Evolutionary conservation across 2,329 filamentous ascomycete genomes (phyloP).

Genomic region (Penicillium sp.): DNA sequence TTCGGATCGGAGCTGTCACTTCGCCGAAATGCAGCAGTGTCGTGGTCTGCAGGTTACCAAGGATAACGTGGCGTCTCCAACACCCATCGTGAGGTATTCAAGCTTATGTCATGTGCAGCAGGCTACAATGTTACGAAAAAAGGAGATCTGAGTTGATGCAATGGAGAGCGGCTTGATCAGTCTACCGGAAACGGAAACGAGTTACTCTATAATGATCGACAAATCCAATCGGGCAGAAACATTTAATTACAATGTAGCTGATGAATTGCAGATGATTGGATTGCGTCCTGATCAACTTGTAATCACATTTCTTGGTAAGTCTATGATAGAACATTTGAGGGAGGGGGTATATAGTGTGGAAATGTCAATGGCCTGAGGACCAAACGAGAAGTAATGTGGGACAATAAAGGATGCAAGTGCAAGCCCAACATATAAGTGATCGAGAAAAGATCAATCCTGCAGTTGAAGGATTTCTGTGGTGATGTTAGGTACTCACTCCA

Average conservation of each 20-base stretch:
- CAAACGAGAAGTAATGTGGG: background rate
- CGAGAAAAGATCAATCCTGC: conserved; percentile 29
- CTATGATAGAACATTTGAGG: conserved; percentile 4
- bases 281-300: conserved; percentile 5
- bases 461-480: conserved; percentile 35
- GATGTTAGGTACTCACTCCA: conserved; percentile 4
- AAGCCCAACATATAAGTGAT: background rate
- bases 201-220: background rate
- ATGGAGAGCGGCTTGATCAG: background rate
- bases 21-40: background rate
- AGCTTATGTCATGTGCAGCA: background rate
- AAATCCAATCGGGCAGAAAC: background rate
- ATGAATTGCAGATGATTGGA: background rate
- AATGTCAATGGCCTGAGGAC: conserved; percentile 1
- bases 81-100: background rate
- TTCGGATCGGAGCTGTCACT: background rate
- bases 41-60: background rate
- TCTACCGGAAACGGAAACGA: background rate
- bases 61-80: background rate
- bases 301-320: conserved; percentile 3
- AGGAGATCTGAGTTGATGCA: background rate
- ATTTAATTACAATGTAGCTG: background rate
- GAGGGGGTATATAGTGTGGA: conserved; percentile 3
- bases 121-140: background rate
- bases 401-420: background rate